Conservation (phyloP, 129 eudicot genomes). For the Centella asiatica region DNA sequence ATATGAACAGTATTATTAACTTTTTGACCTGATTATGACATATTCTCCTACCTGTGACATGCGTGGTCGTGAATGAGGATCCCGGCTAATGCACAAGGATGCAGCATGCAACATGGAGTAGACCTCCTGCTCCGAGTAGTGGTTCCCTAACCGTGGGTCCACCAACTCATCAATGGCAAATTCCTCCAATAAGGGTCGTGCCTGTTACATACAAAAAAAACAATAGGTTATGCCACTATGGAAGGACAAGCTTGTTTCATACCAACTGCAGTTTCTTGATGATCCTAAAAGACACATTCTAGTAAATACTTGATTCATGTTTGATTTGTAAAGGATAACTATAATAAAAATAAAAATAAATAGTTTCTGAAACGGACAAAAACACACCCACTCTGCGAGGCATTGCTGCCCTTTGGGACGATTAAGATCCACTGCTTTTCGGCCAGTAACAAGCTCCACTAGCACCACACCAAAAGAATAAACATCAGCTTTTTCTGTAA, state of each 20-base stretch:
- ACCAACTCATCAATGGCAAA: conserved; percentile 59
- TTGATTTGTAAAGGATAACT: not conserved
- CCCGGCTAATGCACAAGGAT: conserved; percentile 77
- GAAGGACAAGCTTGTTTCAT: not conserved
- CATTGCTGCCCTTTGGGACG: conserved; percentile 93
- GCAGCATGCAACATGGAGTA: conserved; percentile 92
- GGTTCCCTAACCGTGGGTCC: conserved; percentile 64
- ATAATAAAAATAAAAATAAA: not conserved
- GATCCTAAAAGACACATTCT: not conserved
- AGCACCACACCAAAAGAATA: conserved; percentile 84
- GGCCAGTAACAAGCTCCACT: conserved; percentile 85
- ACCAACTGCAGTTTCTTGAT: not conserved
- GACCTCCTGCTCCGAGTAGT: conserved; percentile 64
- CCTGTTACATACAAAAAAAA: conserved; percentile 31
- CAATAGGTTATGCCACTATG: not conserved
- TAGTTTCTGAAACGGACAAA: not conserved
- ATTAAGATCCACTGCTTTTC: conserved; percentile 88
- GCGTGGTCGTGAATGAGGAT: conserved; percentile 95
- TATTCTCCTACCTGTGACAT: conserved; percentile 74
- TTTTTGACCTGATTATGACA: no score
- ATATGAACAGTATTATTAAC: no score
- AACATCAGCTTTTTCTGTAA: conserved; percentile 86
- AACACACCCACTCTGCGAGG: conserved; percentile 77
- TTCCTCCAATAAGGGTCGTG: conserved; percentile 86
- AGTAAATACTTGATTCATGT: not conserved